These are phyloP conservation scores for Cryphonectria parasitica DNA, from an alignment of 2,329 filamentous ascomycete species.

Conservation along the genomic window DNA sequence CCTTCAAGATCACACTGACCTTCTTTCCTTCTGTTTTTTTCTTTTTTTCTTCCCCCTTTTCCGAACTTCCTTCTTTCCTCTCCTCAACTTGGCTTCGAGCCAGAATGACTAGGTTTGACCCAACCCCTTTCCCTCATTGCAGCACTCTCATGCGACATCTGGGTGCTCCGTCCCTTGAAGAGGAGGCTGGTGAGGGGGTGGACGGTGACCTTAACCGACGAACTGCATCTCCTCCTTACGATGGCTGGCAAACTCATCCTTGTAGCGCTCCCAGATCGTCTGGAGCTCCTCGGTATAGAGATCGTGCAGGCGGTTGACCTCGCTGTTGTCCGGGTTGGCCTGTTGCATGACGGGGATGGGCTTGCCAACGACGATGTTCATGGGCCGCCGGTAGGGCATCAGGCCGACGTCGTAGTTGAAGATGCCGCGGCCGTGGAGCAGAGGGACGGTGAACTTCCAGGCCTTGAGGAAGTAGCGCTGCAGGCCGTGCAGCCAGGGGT, in stretches of 20 bases:
- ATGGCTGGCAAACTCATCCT: conserved; percentile 71
- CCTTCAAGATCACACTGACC: background rate
- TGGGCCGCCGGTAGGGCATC: conserved; percentile 86
- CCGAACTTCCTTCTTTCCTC: too few species aligned
- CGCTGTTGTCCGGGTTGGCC: conserved; percentile 69
- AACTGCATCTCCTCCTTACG: conserved; percentile 70
- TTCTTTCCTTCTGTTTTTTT: background rate
- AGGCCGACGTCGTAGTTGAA: conserved; percentile 98
- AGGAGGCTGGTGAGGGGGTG: too few species aligned
- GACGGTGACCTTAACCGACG: conserved; percentile 61
- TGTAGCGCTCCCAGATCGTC: conserved; percentile 76
- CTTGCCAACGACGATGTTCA: conserved; percentile 87
- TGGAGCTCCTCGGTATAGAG: conserved; percentile 77
- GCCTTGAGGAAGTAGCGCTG: conserved; percentile 85
- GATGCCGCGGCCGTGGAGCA: conserved; percentile 87
- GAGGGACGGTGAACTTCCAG: conserved; percentile 89
- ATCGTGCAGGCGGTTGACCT: conserved; percentile 80
- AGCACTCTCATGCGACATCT: background rate
- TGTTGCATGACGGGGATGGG: conserved; percentile 72
- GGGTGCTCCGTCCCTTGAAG: background rate
- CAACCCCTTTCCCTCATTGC: too few species aligned
- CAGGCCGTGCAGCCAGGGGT: conserved; percentile 77
- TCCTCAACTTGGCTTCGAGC: background rate
- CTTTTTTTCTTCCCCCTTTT: too few species aligned
- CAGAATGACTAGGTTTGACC: too few species aligned